phyloP scores from a whole-genome alignment of 2,329 filamentous ascomycete genomes.

The Meredithiella fracta region DNA sequence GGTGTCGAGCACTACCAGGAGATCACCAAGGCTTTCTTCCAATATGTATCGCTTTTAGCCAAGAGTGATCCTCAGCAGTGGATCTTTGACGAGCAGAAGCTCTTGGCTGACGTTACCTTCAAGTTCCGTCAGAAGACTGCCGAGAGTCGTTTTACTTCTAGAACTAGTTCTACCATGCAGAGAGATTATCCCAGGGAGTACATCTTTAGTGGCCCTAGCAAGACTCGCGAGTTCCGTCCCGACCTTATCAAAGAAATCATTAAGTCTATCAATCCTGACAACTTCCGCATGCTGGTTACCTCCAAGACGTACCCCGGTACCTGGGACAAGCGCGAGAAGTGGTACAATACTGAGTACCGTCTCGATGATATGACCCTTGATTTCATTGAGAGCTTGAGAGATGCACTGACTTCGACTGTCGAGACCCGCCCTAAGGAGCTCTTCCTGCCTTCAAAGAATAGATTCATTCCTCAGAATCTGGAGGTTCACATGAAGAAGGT shows the following conservation, averaged over 20 bases:
- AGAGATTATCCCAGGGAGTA: conserved; percentile 72
- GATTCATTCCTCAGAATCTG: conserved; percentile 85
- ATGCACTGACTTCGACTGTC: conserved; percentile 41
- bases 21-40: conserved; percentile 69
- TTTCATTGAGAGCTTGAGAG: conserved; percentile 53
- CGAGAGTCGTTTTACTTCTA: conserved; percentile 76
- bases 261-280: conserved; percentile 63
- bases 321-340: conserved; percentile 82
- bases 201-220: conserved; percentile 64
- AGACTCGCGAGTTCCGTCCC: conserved; percentile 66
- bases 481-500: conserved; percentile 91
- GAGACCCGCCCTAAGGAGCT: conserved; percentile 50
- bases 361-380: conserved; percentile 62
- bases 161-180: conserved; percentile 77
- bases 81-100: conserved; percentile 87
- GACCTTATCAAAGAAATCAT: conserved; percentile 60
- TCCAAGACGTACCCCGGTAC: conserved; percentile 69
- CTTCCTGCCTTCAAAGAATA: conserved; percentile 81
- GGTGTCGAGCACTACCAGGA: conserved; percentile 66
- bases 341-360: conserved; percentile 94
- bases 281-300: conserved; percentile 70
- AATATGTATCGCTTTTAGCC: conserved; percentile 76
- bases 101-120: conserved; percentile 84
- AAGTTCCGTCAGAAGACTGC: conserved; percentile 87
- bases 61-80: conserved; percentile 71